phyloP scores from a whole-genome alignment of 2,329 filamentous ascomycete genomes.

The Camptophora hylomeconis region DNA sequence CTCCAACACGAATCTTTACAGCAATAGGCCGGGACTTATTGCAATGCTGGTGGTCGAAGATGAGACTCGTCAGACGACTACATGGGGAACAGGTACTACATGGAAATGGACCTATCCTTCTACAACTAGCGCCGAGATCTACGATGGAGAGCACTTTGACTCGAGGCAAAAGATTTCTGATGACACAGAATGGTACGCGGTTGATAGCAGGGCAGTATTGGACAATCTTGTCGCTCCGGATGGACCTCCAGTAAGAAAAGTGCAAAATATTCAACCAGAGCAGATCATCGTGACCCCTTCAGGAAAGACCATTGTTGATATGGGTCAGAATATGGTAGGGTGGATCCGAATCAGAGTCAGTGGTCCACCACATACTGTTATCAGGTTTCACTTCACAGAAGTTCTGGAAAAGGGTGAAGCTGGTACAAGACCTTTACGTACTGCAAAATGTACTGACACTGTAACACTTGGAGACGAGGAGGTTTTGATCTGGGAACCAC shows the following conservation, averaged over 20 bases:
- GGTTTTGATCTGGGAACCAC: slow-evolving; percentile 29
- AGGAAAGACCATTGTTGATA: slow-evolving; percentile 40
- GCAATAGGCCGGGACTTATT: slow-evolving; percentile 27
- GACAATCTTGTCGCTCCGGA: slow-evolving; percentile 28
- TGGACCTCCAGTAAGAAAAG: slow-evolving; percentile 31
- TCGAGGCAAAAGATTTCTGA: slow-evolving; percentile 24
- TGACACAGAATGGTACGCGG: slow-evolving; percentile 20
- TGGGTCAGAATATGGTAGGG: slow-evolving; percentile 47
- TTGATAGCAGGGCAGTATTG: slow-evolving; percentile 20
- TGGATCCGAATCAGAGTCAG: slow-evolving; percentile 27
- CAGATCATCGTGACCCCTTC: slow-evolving; percentile 23
- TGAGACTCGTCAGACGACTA: too few species aligned
- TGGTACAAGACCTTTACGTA: slow-evolving; percentile 30
- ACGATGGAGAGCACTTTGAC: slow-evolving; percentile 42
- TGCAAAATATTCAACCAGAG: slow-evolving; percentile 19
- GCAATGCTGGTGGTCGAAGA: too few species aligned
- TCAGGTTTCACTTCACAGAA: slow-evolving; percentile 40
- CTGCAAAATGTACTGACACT: slow-evolving; percentile 30
- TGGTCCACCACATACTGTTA: slow-evolving; percentile 8
- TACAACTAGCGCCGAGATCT: slow-evolving; percentile 32
- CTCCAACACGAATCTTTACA: slow-evolving; percentile 26
- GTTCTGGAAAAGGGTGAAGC: slow-evolving; percentile 39
- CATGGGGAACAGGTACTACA: too few species aligned
- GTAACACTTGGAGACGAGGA: slow-evolving; percentile 22
- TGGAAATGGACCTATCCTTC: too few species aligned